Conservation (phyloP, 306 rosid genomes). For the Gynostemma pentaphyllum region DNA sequence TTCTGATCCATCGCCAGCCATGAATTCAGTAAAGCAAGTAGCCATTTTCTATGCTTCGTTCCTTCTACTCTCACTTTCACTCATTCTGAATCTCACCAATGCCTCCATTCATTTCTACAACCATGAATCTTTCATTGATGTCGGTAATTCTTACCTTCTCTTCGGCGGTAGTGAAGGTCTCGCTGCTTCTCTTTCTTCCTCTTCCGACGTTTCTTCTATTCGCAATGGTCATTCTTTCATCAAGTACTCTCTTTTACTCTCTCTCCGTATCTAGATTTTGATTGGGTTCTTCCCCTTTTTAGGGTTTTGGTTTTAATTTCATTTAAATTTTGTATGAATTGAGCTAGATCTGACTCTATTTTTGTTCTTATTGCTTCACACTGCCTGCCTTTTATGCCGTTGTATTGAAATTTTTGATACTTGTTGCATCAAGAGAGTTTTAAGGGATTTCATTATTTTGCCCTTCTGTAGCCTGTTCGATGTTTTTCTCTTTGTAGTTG, state of each 20-base stretch:
- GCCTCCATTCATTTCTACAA: slow-evolving; percentile 81
- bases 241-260: slow-evolving; percentile 28
- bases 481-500: background rate
- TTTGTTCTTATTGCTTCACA: no score
- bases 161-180: slow-evolving; percentile 97
- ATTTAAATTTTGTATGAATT: background rate
- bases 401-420: no score
- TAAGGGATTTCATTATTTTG: background rate
- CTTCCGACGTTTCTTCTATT: slow-evolving; percentile 18
- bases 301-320: background rate
- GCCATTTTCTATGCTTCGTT: background rate
- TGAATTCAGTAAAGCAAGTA: slow-evolving; percentile 3
- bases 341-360: slow-evolving; percentile 3
- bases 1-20: slow-evolving; percentile 11
- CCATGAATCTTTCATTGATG: slow-evolving; percentile 46
- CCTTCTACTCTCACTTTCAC: slow-evolving; percentile 13
- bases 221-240: slow-evolving; percentile 46
- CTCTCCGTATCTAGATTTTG: background rate
- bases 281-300: background rate
- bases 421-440: background rate
- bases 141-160: slow-evolving; percentile 81
- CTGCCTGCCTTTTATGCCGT: no score
- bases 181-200: slow-evolving; percentile 30
- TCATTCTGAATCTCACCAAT: slow-evolving; percentile 14
- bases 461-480: background rate